Percentiles rank a stretch among this genome's conserved stretches.
phyloP scores from a whole-genome alignment of 140 eudicot species.

The Anethum foeniculum region DNA sequence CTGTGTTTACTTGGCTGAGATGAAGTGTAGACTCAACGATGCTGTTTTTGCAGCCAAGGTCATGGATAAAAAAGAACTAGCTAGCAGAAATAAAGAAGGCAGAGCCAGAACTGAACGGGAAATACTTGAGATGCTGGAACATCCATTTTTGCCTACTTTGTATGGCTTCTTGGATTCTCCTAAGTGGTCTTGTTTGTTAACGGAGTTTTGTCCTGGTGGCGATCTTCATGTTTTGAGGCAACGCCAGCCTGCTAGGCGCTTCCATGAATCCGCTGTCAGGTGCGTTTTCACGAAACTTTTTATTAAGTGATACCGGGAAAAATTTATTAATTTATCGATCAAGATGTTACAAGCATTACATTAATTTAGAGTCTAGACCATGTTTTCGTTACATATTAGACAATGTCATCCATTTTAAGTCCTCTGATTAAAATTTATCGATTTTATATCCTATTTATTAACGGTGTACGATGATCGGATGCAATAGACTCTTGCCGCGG shows the following conservation, averaged over 20 bases:
- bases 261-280: slow-evolving; percentile 86
- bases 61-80: slow-evolving; percentile 66
- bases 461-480: too few relatives aligned
- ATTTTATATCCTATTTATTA: too few relatives aligned
- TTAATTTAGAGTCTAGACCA: too few relatives aligned
- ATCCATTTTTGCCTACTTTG: slow-evolving; percentile 63
- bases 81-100: slow-evolving; percentile 60
- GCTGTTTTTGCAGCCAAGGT: slow-evolving; percentile 68
- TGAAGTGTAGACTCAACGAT: slow-evolving; percentile 26
- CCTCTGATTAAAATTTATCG: too few relatives aligned
- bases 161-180: slow-evolving; percentile 57
- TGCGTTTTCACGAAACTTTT: slow-evolving; percentile 15
- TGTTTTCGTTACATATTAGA: too few relatives aligned
- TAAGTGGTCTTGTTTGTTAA: slow-evolving; percentile 64
- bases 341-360: background rate
- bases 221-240: slow-evolving; percentile 90
- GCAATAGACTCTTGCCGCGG: too few relatives aligned
- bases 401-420: too few relatives aligned
- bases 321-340: background rate
- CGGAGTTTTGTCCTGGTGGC: slow-evolving; percentile 93
- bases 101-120: slow-evolving; percentile 57
- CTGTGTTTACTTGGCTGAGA: slow-evolving; percentile 67
- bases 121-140: slow-evolving; percentile 65
- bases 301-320: background rate
- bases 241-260: slow-evolving; percentile 68